These are phyloP conservation scores for Candida glucosophila DNA, from an alignment of 1,139 yeast genomes.

Conservation along the genomic window DNA sequence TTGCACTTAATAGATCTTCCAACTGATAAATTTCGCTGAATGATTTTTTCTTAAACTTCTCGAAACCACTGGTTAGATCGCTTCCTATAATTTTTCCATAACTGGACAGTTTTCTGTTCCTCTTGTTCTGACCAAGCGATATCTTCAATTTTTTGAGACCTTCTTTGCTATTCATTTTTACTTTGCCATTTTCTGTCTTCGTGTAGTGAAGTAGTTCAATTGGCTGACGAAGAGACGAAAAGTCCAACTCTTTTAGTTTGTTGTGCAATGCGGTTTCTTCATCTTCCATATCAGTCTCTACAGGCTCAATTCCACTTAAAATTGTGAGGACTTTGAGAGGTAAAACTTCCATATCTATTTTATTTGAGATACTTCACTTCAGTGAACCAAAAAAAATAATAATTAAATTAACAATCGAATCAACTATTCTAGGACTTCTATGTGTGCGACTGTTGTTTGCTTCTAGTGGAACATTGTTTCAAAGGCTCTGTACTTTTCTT, in stretches of 20 bases:
- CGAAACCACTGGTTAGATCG: conserved; percentile 12
- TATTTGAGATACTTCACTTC: no score
- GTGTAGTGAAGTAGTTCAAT: conserved; percentile 7
- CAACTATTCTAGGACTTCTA: no score
- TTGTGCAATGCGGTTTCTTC: neutral
- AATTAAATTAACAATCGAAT: no score
- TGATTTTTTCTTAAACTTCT: conserved; percentile 7
- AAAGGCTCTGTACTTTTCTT: no score
- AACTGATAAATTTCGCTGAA: conserved; percentile 10
- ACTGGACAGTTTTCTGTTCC: conserved; percentile 3
- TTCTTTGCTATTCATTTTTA: conserved; percentile 5
- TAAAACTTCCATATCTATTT: no score
- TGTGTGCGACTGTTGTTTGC: no score
- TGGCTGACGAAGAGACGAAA: conserved; percentile 1
- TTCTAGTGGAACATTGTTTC: no score
- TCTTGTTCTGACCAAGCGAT: conserved; percentile 3
- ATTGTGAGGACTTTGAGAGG: no score
- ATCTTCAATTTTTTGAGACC: conserved; percentile 8
- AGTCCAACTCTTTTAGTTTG: neutral
- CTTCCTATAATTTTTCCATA: conserved; percentile 14
- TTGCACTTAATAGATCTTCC: conserved; percentile 11
- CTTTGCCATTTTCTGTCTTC: conserved; percentile 4
- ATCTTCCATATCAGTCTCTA: neutral
- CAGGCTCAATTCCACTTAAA: neutral
- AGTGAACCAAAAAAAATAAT: no score